Conservation (phyloP, 2,329 filamentous ascomycete genomes). For the Podosphaera aphanis region DNA sequence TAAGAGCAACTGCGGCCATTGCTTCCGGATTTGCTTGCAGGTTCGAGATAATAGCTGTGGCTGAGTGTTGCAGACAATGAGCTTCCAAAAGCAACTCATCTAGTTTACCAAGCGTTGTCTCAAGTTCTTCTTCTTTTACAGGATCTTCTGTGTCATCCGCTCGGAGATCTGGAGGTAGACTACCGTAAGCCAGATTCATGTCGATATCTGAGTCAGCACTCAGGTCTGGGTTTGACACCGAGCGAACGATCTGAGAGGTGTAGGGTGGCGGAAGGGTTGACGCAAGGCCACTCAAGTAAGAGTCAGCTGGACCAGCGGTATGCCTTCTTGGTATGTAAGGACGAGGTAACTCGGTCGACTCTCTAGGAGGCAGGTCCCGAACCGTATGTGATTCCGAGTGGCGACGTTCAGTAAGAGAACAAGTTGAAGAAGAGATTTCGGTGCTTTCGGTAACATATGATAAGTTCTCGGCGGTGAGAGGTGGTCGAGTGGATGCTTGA, state of each 20-base stretch:
- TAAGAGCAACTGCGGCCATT: slow-evolving; percentile 79
- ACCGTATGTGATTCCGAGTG: slow-evolving; percentile 3
- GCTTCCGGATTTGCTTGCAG: slow-evolving; percentile 68
- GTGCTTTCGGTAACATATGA: slow-evolving; percentile 10
- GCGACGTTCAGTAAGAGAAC: slow-evolving; percentile 8
- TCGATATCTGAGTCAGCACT: slow-evolving; percentile 35
- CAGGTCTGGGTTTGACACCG: slow-evolving; percentile 12
- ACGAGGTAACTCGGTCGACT: slow-evolving; percentile 2
- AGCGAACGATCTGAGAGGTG: slow-evolving; percentile 4
- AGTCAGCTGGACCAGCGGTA: slow-evolving; percentile 8
- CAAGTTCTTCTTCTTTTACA: slow-evolving; percentile 31
- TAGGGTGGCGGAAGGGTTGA: slow-evolving; percentile 8
- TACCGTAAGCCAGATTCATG: slow-evolving; percentile 80
- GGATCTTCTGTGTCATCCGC: slow-evolving; percentile 1
- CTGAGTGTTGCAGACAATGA: slow-evolving; percentile 69
- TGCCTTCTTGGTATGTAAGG: slow-evolving; percentile 10
- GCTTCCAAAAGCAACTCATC: slow-evolving; percentile 65
- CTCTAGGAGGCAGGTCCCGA: slow-evolving; percentile 4
- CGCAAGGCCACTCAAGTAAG: neutral
- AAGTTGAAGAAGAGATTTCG: slow-evolving; percentile 7
- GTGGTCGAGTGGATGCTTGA: slow-evolving; percentile 5
- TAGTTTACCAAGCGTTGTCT: slow-evolving; percentile 47
- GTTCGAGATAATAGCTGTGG: slow-evolving; percentile 58
- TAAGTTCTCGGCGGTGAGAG: slow-evolving; percentile 10
- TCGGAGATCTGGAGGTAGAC: slow-evolving; percentile 44